Base-by-base conservation (phyloP, 257 asterid genomes). In the Solanum bukasovii region DNA sequence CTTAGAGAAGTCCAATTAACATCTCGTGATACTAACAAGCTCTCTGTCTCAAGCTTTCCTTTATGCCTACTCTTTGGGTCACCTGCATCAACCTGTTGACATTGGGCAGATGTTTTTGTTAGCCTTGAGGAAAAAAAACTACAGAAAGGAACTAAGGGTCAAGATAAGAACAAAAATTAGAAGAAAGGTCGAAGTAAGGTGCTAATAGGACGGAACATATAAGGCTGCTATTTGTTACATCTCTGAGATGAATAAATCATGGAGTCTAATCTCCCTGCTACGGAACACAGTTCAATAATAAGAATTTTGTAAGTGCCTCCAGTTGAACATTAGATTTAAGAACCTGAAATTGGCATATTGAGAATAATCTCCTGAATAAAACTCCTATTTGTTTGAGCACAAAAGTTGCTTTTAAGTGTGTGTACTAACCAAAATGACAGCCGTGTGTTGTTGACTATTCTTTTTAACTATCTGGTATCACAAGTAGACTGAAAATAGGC, bases 1-100 rank as follows among this genome's bases (percentile, higher is more conserved):
- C 99, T 94, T 7, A 97, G 10, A 23, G 99, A 95, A 49, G 99
- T 97, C 98, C 96, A 97, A 90, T 96, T 97, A 87, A 97, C 97
- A 21, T 75, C 98, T 13, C 94, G 90, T 84, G 96, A 92, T 75
- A 85, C 90, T 87, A 96, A 85, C 88, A 97, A 91, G 93, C 92
- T 94, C 94, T 97, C 99, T 1, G 98, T 97, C 93, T 97, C 99
- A 6, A 97, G 98, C 92, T 97, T 97, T 74, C 99, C 99, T 91
- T 97, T 97, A 93, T 97, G 99, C 88, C 99, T 94, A 87, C 99
- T 97, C 95, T 97, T 97, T 61, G 98, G 99, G 86, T 97, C 99
- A 88, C 94, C 99, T 91, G 98, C 99, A 89, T 95, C 99, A 31
- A 38, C 86, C 99, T 97, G 91, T 85, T 87, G 88, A 33, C 27